A percentile compares a stretch with the other conserved stretches of the same genome.
These are phyloP conservation scores for Fraxinus albicans DNA, from an alignment of 305 asterid species.

Conservation along the genomic window DNA sequence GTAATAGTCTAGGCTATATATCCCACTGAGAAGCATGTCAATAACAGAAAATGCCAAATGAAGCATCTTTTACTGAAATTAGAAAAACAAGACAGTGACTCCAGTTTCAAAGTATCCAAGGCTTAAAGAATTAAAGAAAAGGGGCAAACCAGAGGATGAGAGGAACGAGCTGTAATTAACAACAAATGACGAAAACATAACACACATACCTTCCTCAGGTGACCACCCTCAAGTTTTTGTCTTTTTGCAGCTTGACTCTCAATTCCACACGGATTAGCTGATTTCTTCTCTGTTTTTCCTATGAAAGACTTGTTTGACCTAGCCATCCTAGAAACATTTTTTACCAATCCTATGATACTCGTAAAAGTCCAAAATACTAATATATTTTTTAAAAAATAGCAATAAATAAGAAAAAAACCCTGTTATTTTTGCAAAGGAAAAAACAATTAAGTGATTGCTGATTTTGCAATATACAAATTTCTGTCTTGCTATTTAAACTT, in stretches of 20 bases:
- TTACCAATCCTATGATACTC: slow-evolving; percentile 12
- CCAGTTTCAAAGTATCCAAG: background rate
- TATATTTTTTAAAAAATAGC: background rate
- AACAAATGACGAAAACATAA: background rate
- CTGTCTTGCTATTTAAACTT: background rate
- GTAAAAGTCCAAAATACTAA: slow-evolving; percentile 7
- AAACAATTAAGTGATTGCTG: background rate
- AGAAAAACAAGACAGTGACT: background rate
- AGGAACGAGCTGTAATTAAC: background rate
- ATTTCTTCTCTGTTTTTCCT: slow-evolving; percentile 50
- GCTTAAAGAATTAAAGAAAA: background rate
- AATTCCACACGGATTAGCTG: slow-evolving; percentile 35
- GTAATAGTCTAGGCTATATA: background rate
- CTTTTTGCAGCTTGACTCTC: slow-evolving; percentile 96
- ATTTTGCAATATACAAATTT: background rate
- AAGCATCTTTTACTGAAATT: background rate
- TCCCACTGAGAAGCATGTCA: background rate
- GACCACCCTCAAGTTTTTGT: slow-evolving; percentile 96
- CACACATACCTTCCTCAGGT: slow-evolving; percentile 57
- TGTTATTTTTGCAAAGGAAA: background rate
- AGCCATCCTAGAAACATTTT: slow-evolving; percentile 31
- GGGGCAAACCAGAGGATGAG: background rate
- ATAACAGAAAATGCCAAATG: background rate
- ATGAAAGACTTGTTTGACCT: slow-evolving; percentile 47
- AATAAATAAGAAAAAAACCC: background rate